A percentile compares a stretch with the other conserved stretches of the same genome.
phyloP scores from a whole-genome alignment of 768 basidiomycete species.

The Lepiota brunneoincarnata region DNA sequence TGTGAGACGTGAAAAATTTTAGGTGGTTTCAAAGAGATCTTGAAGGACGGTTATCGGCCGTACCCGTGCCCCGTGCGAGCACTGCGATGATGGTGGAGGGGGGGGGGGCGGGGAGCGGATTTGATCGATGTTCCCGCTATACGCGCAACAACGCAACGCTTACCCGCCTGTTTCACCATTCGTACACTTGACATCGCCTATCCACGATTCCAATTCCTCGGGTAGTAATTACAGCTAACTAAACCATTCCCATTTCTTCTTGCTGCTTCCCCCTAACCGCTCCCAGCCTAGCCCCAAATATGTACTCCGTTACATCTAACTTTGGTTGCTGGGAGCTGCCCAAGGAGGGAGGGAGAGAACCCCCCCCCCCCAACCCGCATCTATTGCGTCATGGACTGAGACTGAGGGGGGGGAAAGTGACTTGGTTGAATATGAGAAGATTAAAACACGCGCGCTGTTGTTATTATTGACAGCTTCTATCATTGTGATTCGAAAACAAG shows the following conservation, averaged over 20 bases:
- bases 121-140: background rate
- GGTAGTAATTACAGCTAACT: background rate
- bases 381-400: constrained; percentile 9
- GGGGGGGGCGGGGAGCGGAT: too few relatives aligned
- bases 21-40: background rate
- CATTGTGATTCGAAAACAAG: constrained; percentile 2
- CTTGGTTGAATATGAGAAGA: too few relatives aligned
- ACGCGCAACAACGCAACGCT: constrained; percentile 4
- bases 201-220: background rate
- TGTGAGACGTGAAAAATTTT: too few relatives aligned
- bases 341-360: background rate
- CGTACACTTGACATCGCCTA: constrained; percentile 7
- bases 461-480: constrained; percentile 11
- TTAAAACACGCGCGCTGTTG: background rate
- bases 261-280: background rate
- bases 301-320: too few relatives aligned
- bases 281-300: background rate
- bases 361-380: too few relatives aligned
- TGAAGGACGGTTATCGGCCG: constrained; percentile 7
- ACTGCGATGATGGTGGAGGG: too few relatives aligned
- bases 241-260: background rate
- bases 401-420: too few relatives aligned
- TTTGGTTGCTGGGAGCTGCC: background rate
- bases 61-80: background rate
- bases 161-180: background rate